Conservation (phyloP, 1,284 basidiomycete species). For the Microstroma glucosiphilum region DNA sequence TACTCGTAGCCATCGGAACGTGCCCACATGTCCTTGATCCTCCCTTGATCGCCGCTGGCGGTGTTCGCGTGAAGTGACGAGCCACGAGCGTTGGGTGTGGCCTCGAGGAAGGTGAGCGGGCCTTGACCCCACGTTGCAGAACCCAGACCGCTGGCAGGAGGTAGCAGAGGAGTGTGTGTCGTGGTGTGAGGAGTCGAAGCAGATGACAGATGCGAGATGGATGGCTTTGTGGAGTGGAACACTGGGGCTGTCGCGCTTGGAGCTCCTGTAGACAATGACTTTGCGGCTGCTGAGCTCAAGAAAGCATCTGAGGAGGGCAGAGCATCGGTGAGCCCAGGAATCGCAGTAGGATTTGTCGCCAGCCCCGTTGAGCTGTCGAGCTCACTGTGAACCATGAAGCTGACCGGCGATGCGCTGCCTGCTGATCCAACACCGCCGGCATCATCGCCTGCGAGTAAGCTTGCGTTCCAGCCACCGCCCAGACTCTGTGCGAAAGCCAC, state of each 20-base stretch:
- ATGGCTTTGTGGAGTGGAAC: background rate
- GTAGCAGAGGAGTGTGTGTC: background rate
- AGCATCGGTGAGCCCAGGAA: background rate
- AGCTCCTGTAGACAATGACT: background rate
- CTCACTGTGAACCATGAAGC: slow-evolving; percentile 45
- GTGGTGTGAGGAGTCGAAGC: slow-evolving; percentile 10
- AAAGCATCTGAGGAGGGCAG: background rate
- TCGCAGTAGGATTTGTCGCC: background rate
- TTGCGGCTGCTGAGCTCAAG: background rate
- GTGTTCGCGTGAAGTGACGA: slow-evolving; percentile 9
- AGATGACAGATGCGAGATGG: slow-evolving; percentile 13
- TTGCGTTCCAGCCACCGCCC: background rate
- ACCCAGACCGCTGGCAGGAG: background rate
- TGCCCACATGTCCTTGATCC: slow-evolving; percentile 43
- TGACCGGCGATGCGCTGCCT: slow-evolving; percentile 35
- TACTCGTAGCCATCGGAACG: slow-evolving; percentile 20
- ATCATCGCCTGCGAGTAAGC: background rate
- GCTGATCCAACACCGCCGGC: slow-evolving; percentile 15
- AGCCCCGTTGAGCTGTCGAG: slow-evolving; percentile 17
- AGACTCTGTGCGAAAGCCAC: slow-evolving; percentile 25
- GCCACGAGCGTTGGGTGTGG: slow-evolving; percentile 5
- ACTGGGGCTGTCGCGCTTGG: background rate
- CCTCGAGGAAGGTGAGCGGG: slow-evolving; percentile 33
- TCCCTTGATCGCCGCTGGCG: slow-evolving; percentile 20
- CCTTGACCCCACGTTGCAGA: slow-evolving; percentile 32